Evolutionary conservation across 2,329 filamentous ascomycete genomes (phyloP).

Genomic region (Monilinia vaccinii-corymbosi): DNA sequence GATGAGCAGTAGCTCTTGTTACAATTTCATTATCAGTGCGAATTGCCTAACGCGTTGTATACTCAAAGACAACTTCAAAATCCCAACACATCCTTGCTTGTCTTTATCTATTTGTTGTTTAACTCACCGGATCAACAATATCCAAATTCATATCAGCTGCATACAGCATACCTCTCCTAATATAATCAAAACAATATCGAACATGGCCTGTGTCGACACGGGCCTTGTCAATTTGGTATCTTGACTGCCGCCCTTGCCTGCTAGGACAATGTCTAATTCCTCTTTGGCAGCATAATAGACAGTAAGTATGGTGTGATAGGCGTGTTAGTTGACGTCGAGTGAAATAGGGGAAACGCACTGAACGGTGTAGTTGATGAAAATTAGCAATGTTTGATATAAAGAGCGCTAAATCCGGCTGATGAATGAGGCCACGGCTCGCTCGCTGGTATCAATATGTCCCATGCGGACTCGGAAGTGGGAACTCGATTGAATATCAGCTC

Average conservation of each 20-base stretch:
- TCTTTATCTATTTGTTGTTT: not conserved
- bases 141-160: not conserved
- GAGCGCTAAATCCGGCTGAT: not conserved
- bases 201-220: not conserved
- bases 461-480: not conserved
- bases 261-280: not conserved
- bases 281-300: not conserved
- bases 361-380: not conserved
- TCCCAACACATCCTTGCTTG: not conserved
- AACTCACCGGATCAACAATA: not conserved
- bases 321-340: not conserved
- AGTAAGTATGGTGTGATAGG: not conserved
- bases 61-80: not conserved
- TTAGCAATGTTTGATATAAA: not conserved
- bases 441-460: not conserved
- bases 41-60: not conserved
- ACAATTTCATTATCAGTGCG: not conserved
- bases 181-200: not conserved
- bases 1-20: not conserved
- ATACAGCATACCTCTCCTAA: not conserved
- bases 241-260: not conserved
- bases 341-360: not conserved
- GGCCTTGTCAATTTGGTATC: no score
- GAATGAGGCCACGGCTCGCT: not conserved
- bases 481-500: not conserved